Conservation (phyloP, 202 grass and related monocot genomes). For the Setaria viridis region DNA sequence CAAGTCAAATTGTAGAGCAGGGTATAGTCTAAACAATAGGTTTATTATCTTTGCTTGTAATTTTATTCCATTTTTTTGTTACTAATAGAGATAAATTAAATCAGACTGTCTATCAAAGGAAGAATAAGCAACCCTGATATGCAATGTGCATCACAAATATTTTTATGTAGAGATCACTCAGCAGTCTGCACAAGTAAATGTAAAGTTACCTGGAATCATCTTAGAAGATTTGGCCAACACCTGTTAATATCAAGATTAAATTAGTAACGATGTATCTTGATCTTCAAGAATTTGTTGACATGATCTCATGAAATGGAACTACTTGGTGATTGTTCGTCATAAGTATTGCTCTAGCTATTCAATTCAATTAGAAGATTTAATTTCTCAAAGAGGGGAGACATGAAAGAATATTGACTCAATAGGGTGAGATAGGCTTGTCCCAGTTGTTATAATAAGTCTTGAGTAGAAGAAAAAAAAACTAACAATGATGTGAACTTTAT, state of each 20-base stretch:
- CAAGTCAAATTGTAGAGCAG: not conserved
- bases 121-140: not conserved
- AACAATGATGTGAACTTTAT: not conserved
- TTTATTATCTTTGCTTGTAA: not conserved
- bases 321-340: not conserved
- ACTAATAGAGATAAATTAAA: slow-evolving; percentile 4
- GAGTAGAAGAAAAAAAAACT: not conserved
- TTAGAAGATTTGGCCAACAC: slow-evolving; percentile 97
- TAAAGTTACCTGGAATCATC: slow-evolving; percentile 96
- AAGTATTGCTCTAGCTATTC: not conserved
- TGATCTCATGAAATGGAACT: not conserved
- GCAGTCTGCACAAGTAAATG: slow-evolving; percentile 7
- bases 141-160: not conserved
- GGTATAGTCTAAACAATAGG: too few relatives aligned
- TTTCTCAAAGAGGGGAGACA: not conserved
- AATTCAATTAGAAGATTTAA: slow-evolving; percentile 2
- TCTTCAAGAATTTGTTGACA: not conserved
- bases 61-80: not conserved
- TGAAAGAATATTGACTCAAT: not conserved
- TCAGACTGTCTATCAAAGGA: not conserved
- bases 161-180: not conserved
- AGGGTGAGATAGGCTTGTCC: not conserved
- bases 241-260: slow-evolving; percentile 54
- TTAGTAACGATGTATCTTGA: slow-evolving; percentile 1
- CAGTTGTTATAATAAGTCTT: not conserved